Percentiles rank a stretch among this genome's conserved stretches.
Evolutionary conservation across 805 yeast genomes (phyloP).

Genomic region (Debaryomyces tyrocola): DNA sequence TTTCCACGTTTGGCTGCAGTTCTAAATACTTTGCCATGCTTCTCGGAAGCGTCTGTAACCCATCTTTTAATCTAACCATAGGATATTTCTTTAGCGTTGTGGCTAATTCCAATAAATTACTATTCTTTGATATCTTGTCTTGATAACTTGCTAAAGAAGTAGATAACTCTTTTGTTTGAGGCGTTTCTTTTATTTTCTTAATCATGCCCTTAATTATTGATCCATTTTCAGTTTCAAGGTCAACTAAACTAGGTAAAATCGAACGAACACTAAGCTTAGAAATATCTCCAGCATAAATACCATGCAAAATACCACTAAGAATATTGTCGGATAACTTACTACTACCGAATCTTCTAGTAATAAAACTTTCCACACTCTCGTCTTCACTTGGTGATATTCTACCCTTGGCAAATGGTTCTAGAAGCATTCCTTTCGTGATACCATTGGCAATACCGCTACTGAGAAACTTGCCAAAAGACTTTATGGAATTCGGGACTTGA

Average conservation of each 20-base stretch:
- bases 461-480: slow-evolving; percentile 25
- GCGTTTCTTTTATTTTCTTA: slow-evolving; percentile 1
- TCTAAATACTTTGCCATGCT: slow-evolving; percentile 39
- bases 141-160: slow-evolving; percentile 36
- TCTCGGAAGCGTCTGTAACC: slow-evolving; percentile 55
- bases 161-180: slow-evolving; percentile 5
- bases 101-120: slow-evolving; percentile 38
- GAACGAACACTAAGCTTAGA: slow-evolving; percentile 62
- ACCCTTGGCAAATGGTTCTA: slow-evolving; percentile 49
- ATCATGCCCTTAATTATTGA: slow-evolving; percentile 52
- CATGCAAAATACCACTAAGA: slow-evolving; percentile 81
- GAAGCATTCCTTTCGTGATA: slow-evolving; percentile 42
- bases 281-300: slow-evolving; percentile 81
- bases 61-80: slow-evolving; percentile 57
- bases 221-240: slow-evolving; percentile 60
- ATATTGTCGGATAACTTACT: slow-evolving; percentile 52
- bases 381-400: slow-evolving; percentile 38
- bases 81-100: slow-evolving; percentile 52
- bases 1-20: slow-evolving; percentile 38
- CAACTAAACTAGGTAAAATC: slow-evolving; percentile 54
- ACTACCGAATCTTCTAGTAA: slow-evolving; percentile 67
- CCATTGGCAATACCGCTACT: slow-evolving; percentile 46
- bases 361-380: slow-evolving; percentile 69
- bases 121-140: slow-evolving; percentile 35
- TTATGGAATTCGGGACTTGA: slow-evolving; percentile 51